Evolutionary conservation across 1,139 yeast species (phyloP), one percentile per base, ranked within the genome.

Genomic region (Yamadazyma kanchanaburiensis): DNA sequence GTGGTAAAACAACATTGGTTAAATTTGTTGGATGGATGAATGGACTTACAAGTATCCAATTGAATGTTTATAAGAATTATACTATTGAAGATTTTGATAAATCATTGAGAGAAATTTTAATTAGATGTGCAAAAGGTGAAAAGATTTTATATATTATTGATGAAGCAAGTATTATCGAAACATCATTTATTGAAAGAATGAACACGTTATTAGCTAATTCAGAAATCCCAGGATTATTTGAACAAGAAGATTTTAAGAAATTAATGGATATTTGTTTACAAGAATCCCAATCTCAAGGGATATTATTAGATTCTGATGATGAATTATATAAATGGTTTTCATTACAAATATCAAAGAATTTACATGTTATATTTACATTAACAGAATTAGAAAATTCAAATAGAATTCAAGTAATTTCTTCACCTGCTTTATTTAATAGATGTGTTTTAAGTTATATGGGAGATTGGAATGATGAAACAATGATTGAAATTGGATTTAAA

Each of bases 391-490:
- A 62, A 4, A 54, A 57, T 17, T 56, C 56, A 1, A 47, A 59
- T 2, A 55, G 44, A 19, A 51, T 61, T 2, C 55, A 58, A 12
- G 70, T 80, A 3, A 68, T 82, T 5, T 69, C 89, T 0, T 89
- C 97, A 0, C 95, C 97, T 0, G 97, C 98, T 0, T 60, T 91
- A 22, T 82, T 87, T 57, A 91, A 91, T 49, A 67, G 98, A 48
- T 91, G 97, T 61, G 94, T 87, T 4, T 58, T 89, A 24, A 78
- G 81, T 48, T 87, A 94, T 89, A 80, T 87, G 81, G 95, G 95
- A 3, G 77, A 78, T 34, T 89, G 96, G 96, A 65, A 80, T 0
- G 44, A 49, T 6, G 39, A 45, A 0, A 61, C 88, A 0, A 53
- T 81, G 31, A 43, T 44, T 12, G 76, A 75, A 31, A 75, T 87